Percentiles rank a stretch among this genome's conserved stretches.
Conservation (phyloP, 345 rosid genomes). For the Anastatica hierochuntica region DNA sequence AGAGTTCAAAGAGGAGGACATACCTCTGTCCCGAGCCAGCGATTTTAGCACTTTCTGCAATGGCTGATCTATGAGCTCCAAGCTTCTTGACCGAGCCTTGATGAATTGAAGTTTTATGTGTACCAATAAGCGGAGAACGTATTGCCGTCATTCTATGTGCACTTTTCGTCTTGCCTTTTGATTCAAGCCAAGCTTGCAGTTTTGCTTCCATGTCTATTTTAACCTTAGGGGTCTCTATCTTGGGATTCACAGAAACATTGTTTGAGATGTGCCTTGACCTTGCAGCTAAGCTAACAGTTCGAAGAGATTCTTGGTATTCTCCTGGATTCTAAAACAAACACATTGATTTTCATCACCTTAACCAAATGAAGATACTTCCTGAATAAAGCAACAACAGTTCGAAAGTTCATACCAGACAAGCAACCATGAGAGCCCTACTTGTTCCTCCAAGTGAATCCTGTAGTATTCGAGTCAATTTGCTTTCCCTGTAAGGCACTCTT, state of each 20-base stretch:
- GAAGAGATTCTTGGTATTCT: slow-evolving; percentile 86
- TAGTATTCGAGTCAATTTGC: slow-evolving; percentile 83
- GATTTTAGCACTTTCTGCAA: slow-evolving; percentile 28
- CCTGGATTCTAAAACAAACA: slow-evolving; percentile 65
- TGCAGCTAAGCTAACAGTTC: slow-evolving; percentile 81
- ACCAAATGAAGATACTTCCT: neutral
- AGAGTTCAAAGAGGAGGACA: neutral
- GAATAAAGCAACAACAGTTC: neutral
- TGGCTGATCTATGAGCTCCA: slow-evolving; percentile 28
- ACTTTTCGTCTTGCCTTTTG: slow-evolving; percentile 80
- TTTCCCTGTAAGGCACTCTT: slow-evolving; percentile 80
- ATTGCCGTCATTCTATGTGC: slow-evolving; percentile 31
- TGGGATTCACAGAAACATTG: slow-evolving; percentile 37
- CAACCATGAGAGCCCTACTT: slow-evolving; percentile 77
- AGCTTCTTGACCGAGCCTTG: slow-evolving; percentile 38
- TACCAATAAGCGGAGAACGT: slow-evolving; percentile 36
- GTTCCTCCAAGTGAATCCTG: slow-evolving; percentile 96
- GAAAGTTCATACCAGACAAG: slow-evolving; percentile 61
- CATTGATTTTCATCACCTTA: neutral
- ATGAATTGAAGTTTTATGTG: slow-evolving; percentile 29
- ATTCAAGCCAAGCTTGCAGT: slow-evolving; percentile 75
- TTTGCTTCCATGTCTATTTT: slow-evolving; percentile 78
- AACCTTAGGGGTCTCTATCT: slow-evolving; percentile 47
- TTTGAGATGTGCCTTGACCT: slow-evolving; percentile 78
- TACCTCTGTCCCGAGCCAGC: slow-evolving; percentile 38